phyloP scores from a whole-genome alignment of 2,329 filamentous ascomycete species.

The Ascochyta lentis region DNA sequence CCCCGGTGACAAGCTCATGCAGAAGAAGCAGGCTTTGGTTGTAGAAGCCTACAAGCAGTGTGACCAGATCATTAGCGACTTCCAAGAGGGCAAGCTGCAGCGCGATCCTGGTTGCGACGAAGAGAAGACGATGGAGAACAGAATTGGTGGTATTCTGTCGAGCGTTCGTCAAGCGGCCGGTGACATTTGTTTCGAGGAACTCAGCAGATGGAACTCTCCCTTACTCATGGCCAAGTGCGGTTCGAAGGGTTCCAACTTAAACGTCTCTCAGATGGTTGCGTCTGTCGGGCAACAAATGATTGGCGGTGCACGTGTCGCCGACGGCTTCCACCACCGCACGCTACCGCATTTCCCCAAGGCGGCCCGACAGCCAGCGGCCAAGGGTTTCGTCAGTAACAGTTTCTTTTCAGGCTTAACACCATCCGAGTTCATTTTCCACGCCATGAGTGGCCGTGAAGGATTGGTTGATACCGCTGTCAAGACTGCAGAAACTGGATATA shows the following conservation, averaged over 20 bases:
- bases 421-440: slow-evolving; percentile 96
- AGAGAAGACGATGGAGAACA: slow-evolving; percentile 89
- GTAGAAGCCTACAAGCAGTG: slow-evolving; percentile 79
- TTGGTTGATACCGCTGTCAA: slow-evolving; percentile 98
- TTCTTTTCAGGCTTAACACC: slow-evolving; percentile 93
- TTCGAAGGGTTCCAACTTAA: slow-evolving; percentile 96
- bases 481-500: slow-evolving; percentile 98
- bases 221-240: slow-evolving; percentile 97
- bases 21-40: slow-evolving; percentile 78
- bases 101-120: slow-evolving; percentile 90
- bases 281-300: slow-evolving; percentile 99
- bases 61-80: slow-evolving; percentile 81
- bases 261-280: slow-evolving; percentile 98
- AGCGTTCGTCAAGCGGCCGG: slow-evolving; percentile 91
- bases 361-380: slow-evolving; percentile 87
- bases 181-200: slow-evolving; percentile 84
- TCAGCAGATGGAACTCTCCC: slow-evolving; percentile 91
- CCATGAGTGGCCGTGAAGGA: slow-evolving; percentile 97
- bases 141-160: slow-evolving; percentile 88
- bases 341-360: slow-evolving; percentile 96
- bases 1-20: slow-evolving; percentile 73
- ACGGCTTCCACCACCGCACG: slow-evolving; percentile 95
- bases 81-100: slow-evolving; percentile 79
- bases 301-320: slow-evolving; percentile 85
- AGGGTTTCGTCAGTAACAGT: slow-evolving; percentile 96